These are phyloP conservation scores for Thymus mandschuricus DNA, from an alignment of 257 asterid species.

Conservation along the genomic window DNA sequence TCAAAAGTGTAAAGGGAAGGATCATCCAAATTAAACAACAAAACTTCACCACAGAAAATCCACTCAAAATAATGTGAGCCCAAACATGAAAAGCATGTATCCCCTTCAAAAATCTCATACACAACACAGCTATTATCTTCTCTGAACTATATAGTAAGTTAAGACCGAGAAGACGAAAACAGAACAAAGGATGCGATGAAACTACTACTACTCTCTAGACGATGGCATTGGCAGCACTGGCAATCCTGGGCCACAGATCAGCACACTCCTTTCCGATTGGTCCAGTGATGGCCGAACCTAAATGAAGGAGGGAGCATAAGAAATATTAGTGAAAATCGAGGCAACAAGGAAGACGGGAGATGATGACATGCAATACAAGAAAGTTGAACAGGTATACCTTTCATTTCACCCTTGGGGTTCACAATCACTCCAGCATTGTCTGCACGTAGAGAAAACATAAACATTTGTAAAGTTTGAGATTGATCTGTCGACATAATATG, in stretches of 20 bases:
- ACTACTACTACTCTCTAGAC: slow-evolving; percentile 28
- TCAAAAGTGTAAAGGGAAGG: neutral
- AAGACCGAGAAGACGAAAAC: neutral
- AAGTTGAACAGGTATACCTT: slow-evolving; percentile 37
- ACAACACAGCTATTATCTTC: neutral
- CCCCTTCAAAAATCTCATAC: neutral
- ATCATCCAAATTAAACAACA: neutral
- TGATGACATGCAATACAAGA: neutral
- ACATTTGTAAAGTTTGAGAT: no score
- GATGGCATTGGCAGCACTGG: slow-evolving; percentile 71
- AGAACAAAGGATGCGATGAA: neutral
- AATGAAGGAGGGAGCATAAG: neutral
- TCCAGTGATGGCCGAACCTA: slow-evolving; percentile 76
- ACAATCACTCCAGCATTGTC: slow-evolving; percentile 77
- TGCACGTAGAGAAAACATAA: slow-evolving; percentile 28
- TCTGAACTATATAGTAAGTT: neutral
- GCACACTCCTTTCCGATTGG: slow-evolving; percentile 80
- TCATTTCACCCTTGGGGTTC: slow-evolving; percentile 76
- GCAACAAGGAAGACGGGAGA: neutral
- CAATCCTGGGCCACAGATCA: slow-evolving; percentile 76
- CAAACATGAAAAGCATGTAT: neutral
- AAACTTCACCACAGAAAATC: neutral
- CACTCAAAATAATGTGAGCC: neutral
- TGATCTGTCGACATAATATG: neutral
- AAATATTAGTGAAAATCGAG: neutral